phyloP scores from a whole-genome alignment of 352 stramenopile genomes.

The Blastocystis hominis region DNA sequence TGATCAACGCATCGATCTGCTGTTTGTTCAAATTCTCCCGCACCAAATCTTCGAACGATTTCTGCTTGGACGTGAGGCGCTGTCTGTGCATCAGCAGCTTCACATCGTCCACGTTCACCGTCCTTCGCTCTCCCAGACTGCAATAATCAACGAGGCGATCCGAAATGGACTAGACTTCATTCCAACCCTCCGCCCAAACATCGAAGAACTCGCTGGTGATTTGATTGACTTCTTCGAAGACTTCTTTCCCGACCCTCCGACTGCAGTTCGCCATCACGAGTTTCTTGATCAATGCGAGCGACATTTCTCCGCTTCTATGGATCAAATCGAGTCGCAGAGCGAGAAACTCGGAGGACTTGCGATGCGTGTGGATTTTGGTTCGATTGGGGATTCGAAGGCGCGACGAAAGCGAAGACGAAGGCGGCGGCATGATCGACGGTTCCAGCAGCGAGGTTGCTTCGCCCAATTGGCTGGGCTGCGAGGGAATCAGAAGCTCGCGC shows the following conservation, averaged over 20 bases:
- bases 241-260: constrained; percentile 7
- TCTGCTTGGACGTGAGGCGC: background rate
- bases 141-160: constrained; percentile 44
- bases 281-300: constrained; percentile 6
- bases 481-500: background rate
- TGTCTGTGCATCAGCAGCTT: constrained; percentile 32
- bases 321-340: background rate
- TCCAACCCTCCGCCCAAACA: background rate
- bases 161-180: background rate
- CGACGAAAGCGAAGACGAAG: background rate
- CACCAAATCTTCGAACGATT: constrained; percentile 3
- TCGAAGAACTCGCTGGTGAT: constrained; percentile 23
- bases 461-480: background rate
- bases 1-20: constrained; percentile 28
- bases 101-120: constrained; percentile 17
- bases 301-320: background rate
- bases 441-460: background rate
- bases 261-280: constrained; percentile 17
- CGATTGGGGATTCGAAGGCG: background rate
- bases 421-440: background rate
- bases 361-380: background rate
- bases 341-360: background rate
- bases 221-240: background rate
- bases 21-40: constrained; percentile 43
- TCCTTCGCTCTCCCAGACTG: background rate